Base-by-base conservation (phyloP, 1,284 basidiomycete species). In the Macrocybe sp. region DNA sequence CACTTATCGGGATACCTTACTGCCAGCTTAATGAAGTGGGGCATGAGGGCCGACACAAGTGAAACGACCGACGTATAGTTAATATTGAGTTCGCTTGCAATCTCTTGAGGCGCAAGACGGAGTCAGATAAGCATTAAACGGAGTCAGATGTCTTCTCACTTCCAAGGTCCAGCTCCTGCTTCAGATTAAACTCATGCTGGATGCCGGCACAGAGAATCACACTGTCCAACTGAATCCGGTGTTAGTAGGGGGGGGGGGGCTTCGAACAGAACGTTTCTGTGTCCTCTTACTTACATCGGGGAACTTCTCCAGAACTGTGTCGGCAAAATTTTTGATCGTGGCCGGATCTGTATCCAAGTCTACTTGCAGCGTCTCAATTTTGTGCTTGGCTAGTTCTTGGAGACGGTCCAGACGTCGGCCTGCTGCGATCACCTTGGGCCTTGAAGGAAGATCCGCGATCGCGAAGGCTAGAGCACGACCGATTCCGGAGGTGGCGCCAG, bases 401-500 rank as follows among this genome's bases (percentile, higher is more conserved):
- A 82, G 68, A 36, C 79, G 63, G 30, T 76, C 73, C 52, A 74
- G 64, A 8, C 80, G 70, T 45, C 81, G 69, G 9, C 81, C 81
- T 16, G 73, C 65, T 22, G 74, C 76, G 46, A 85, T 76, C 34
- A 84, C 75, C 2, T 65, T 70, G 1, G 79, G 79, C 35, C 70
- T 66, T 36, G 70, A 73, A 1, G 78, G 75, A 2, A 81, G 63
- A 29, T 64, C 66, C 43, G 73, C 67, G 41, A 82, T 67, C 12
- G 72, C 69, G 8, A 75, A 65, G 5, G 82, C 81, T n/a, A 85
- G 72, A 28, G 74, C 71, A 6, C 78, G 73, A 11, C 83, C 82
- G 12, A 83, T 78, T 31, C 82, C 81, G 36, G 78, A 66, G 7
- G 82, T 83, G 1, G 79, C 81, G 11, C 82, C 81, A 45, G 81